Percentiles rank a stretch among this genome's conserved stretches.
Conservation (phyloP, 805 yeast genomes). For the Saccharomycopsis fermentans region DNA sequence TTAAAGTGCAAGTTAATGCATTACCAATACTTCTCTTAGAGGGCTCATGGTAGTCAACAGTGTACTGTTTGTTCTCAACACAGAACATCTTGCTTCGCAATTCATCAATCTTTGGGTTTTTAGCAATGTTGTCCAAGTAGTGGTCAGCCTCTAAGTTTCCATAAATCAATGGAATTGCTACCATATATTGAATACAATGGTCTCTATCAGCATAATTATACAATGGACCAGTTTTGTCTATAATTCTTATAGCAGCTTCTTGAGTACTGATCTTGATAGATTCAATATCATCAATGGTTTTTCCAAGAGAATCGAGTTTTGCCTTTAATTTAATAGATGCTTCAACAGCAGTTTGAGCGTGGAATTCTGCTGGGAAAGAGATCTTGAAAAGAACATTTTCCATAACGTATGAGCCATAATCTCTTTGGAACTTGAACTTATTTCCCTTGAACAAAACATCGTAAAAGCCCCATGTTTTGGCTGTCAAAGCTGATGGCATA, state of each 20-base stretch:
- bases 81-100: slow-evolving; percentile 46
- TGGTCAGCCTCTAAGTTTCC: slow-evolving; percentile 52
- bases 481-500: slow-evolving; percentile 48
- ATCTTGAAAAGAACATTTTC: slow-evolving; percentile 52
- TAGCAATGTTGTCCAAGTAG: slow-evolving; percentile 41
- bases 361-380: slow-evolving; percentile 57
- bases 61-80: slow-evolving; percentile 38
- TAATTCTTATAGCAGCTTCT: slow-evolving; percentile 51
- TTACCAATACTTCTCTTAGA: slow-evolving; percentile 49
- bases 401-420: slow-evolving; percentile 49
- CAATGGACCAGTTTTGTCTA: slow-evolving; percentile 49
- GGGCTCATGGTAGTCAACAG: slow-evolving; percentile 46
- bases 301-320: slow-evolving; percentile 30
- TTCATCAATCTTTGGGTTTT: slow-evolving; percentile 41
- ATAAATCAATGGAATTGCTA: slow-evolving; percentile 43
- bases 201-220: slow-evolving; percentile 57
- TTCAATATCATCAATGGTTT: slow-evolving; percentile 38
- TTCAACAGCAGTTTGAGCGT: slow-evolving; percentile 56
- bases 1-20: slow-evolving; percentile 39
- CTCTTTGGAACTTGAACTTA: slow-evolving; percentile 43
- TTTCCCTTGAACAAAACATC: slow-evolving; percentile 48
- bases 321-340: slow-evolving; percentile 39
- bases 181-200: slow-evolving; percentile 57
- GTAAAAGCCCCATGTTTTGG: slow-evolving; percentile 54
- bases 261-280: slow-evolving; percentile 44